Evolutionary conservation across 2,329 filamentous ascomycete species (phyloP).

Genomic region (Bertia moriformis): DNA sequence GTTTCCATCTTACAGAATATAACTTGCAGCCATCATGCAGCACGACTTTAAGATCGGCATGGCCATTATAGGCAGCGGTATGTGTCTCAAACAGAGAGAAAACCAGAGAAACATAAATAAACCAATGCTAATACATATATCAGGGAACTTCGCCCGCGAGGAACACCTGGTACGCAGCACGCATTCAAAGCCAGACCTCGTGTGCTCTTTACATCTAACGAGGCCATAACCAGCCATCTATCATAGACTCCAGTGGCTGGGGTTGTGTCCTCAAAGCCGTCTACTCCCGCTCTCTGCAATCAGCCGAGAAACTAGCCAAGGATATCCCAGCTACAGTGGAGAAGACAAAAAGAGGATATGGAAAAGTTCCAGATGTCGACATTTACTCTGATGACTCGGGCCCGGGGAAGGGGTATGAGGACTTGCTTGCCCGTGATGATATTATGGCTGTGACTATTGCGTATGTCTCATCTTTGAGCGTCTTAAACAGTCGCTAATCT

Average conservation of each 20-base stretch:
- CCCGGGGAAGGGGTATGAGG: conserved; percentile 23
- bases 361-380: conserved; percentile 21
- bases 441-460: conserved; percentile 33
- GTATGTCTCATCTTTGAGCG: conserved; percentile 12
- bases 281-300: conserved; percentile 40
- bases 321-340: too few relatives aligned
- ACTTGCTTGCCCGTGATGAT: conserved; percentile 29
- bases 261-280: conserved; percentile 43
- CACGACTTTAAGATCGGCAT: too few relatives aligned
- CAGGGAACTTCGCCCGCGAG: conserved; percentile 39
- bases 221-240: conserved; percentile 29
- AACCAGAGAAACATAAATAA: too few relatives aligned
- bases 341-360: too few relatives aligned
- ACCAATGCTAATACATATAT: conserved; percentile 3
- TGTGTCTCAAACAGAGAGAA: too few relatives aligned
- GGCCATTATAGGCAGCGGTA: conserved; percentile 36
- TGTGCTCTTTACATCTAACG: background rate
- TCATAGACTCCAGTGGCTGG: too few relatives aligned
- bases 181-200: background rate
- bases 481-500: too few relatives aligned
- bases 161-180: conserved; percentile 11
- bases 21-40: too few relatives aligned
- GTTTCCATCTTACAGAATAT: too few relatives aligned
- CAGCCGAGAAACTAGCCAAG: conserved; percentile 26
- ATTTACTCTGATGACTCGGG: conserved; percentile 39